Conservation (phyloP, 768 basidiomycete species). For the Paxillus ammoniavirescens region DNA sequence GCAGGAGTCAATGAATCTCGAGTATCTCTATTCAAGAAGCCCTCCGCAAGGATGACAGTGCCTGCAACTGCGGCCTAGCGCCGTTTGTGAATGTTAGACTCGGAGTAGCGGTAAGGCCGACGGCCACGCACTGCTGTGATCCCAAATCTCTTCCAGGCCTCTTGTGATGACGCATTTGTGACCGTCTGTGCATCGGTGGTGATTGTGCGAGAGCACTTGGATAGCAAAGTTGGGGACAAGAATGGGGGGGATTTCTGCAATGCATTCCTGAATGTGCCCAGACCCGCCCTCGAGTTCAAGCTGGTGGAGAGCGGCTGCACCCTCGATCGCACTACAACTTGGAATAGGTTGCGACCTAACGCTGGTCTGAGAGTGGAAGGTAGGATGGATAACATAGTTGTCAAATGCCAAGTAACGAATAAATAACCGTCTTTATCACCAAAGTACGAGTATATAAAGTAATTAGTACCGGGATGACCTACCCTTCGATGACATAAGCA, state of each 20-base stretch:
- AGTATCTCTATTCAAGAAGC: slow-evolving; percentile 75
- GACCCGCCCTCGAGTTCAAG: slow-evolving; percentile 6
- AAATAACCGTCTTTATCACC: neutral
- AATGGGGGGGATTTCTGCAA: slow-evolving; percentile 28
- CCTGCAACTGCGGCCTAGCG: slow-evolving; percentile 70
- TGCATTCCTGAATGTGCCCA: slow-evolving; percentile 19
- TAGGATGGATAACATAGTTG: slow-evolving; percentile 18
- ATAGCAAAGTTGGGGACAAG: slow-evolving; percentile 22
- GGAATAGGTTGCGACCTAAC: slow-evolving; percentile 21
- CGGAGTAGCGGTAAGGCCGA: neutral
- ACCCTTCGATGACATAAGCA: no score
- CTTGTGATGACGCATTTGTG: slow-evolving; percentile 36
- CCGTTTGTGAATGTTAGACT: slow-evolving; percentile 4
- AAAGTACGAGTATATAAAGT: neutral
- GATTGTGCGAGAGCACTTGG: slow-evolving; percentile 42
- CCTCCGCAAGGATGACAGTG: slow-evolving; percentile 60
- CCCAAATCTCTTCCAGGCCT: slow-evolving; percentile 49
- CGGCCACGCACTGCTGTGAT: slow-evolving; percentile 48
- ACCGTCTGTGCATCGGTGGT: slow-evolving; percentile 44
- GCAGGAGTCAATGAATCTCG: slow-evolving; percentile 58
- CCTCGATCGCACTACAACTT: slow-evolving; percentile 18
- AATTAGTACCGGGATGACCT: no score
- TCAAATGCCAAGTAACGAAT: neutral
- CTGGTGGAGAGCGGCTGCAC: slow-evolving; percentile 23
- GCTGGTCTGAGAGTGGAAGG: slow-evolving; percentile 11